A percentile compares a stretch with the other conserved stretches of the same genome.
Evolutionary conservation across 192 early-diverging fungal genomes (phyloP).

Genomic region (Podila minutissima): DNA sequence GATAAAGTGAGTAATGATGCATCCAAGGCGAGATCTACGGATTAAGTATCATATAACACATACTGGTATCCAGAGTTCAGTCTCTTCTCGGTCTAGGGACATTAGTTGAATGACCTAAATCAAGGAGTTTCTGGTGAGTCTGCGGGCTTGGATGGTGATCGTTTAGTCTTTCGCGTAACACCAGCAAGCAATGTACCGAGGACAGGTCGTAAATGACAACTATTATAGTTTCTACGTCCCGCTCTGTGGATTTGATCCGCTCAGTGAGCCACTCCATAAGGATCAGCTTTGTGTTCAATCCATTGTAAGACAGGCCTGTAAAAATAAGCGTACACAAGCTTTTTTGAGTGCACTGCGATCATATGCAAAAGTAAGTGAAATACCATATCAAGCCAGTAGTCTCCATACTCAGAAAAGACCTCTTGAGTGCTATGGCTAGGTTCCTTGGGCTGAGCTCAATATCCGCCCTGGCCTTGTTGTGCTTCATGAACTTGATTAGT

Average conservation of each 20-base stretch:
- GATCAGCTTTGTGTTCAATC: not conserved
- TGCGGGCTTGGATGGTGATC: not conserved
- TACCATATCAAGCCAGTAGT: not conserved
- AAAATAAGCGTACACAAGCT: too few species aligned
- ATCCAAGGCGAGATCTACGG: too few species aligned
- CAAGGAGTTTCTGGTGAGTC: not conserved
- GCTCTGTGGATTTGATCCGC: not conserved
- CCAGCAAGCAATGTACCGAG: not conserved
- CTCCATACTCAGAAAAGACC: conserved; percentile 19
- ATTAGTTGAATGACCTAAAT: not conserved
- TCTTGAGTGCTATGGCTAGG: conserved; percentile 19
- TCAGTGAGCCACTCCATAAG: not conserved
- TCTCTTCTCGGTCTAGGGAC: not conserved
- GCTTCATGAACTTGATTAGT: conserved; percentile 15
- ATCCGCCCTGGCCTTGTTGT: not conserved
- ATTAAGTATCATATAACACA: not conserved
- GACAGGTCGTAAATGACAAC: not conserved
- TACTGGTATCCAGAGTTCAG: not conserved
- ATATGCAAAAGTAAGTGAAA: too few species aligned
- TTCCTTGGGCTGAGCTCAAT: conserved; percentile 4
- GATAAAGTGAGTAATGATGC: too few species aligned
- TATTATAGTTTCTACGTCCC: not conserved
- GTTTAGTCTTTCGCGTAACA: not conserved
- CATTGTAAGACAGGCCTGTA: not conserved
- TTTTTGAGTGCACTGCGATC: too few species aligned